phyloP scores from a whole-genome alignment of 2,329 filamentous ascomycete species.

The Cucurbitaria berberidis region DNA sequence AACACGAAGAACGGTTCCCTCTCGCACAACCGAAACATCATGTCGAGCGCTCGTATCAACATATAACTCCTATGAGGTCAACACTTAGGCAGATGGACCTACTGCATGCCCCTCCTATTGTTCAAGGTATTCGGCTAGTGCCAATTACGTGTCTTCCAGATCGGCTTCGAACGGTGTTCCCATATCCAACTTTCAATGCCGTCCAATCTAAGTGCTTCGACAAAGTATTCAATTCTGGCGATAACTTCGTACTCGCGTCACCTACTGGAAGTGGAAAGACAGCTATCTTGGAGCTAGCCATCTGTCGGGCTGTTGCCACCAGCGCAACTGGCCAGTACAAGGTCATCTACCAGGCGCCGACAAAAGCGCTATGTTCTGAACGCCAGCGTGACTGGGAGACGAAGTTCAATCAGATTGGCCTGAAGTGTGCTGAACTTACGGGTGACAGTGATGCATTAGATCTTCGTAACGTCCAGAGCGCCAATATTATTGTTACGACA shows the following conservation, averaged over 20 bases:
- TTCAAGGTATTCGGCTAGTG: slow-evolving; percentile 67
- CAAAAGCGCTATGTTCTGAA: slow-evolving; percentile 82
- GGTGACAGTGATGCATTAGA: slow-evolving; percentile 76
- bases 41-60: not conserved
- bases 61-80: not conserved
- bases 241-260: slow-evolving; percentile 81
- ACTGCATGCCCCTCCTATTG: slow-evolving; percentile 40
- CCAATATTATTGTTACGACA: slow-evolving; percentile 84
- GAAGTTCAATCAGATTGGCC: slow-evolving; percentile 72
- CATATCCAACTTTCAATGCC: slow-evolving; percentile 78
- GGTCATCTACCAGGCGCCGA: slow-evolving; percentile 83
- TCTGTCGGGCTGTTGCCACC: slow-evolving; percentile 71
- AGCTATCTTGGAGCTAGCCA: slow-evolving; percentile 78
- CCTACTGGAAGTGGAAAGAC: slow-evolving; percentile 90
- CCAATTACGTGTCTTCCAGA: slow-evolving; percentile 69
- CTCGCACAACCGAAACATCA: not conserved
- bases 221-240: slow-evolving; percentile 67
- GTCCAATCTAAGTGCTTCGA: slow-evolving; percentile 81
- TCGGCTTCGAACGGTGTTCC: slow-evolving; percentile 71
- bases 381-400: slow-evolving; percentile 76
- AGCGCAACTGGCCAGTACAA: slow-evolving; percentile 70
- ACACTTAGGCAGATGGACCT: not conserved
- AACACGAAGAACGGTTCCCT: not conserved
- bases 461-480: slow-evolving; percentile 71
- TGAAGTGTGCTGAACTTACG: slow-evolving; percentile 78